Percentiles rank a stretch among this genome's conserved stretches.
Conservation (phyloP, 371 early-diverging fungal species). For the Mortierella sp. region DNA sequence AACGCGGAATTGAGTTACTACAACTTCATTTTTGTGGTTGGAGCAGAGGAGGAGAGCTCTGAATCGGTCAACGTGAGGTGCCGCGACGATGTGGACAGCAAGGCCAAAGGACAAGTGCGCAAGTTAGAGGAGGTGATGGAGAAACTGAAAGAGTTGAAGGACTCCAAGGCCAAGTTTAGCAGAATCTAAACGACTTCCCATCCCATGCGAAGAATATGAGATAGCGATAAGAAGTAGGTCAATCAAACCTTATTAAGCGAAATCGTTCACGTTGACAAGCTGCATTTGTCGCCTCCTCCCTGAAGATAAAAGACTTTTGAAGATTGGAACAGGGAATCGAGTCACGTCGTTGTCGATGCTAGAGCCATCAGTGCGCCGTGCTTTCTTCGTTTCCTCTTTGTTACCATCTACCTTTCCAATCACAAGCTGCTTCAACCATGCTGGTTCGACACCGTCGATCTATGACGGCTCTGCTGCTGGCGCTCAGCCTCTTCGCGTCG, state of each 20-base stretch:
- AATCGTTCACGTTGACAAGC: too few relatives aligned
- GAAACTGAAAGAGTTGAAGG: slow-evolving; percentile 68
- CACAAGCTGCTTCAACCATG: neutral
- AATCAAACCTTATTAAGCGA: too few relatives aligned
- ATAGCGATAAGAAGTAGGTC: too few relatives aligned
- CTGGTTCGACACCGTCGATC: slow-evolving; percentile 15
- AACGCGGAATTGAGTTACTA: slow-evolving; percentile 82
- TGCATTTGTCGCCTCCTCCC: too few relatives aligned
- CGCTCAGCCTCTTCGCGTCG: slow-evolving; percentile 31
- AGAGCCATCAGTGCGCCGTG: neutral
- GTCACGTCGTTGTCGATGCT: neutral
- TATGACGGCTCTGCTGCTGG: slow-evolving; percentile 7
- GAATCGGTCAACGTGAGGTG: slow-evolving; percentile 91
- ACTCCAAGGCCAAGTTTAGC: slow-evolving; percentile 62
- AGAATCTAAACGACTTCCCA: slow-evolving; percentile 62
- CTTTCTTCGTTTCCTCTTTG: neutral
- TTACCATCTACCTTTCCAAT: neutral
- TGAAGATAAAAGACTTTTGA: too few relatives aligned
- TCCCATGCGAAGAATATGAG: too few relatives aligned
- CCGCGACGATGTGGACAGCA: slow-evolving; percentile 83
- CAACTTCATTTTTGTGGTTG: slow-evolving; percentile 92
- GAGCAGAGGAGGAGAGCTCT: slow-evolving; percentile 87
- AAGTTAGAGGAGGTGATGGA: slow-evolving; percentile 65
- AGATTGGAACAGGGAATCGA: slow-evolving; percentile 2
- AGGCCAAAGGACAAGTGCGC: slow-evolving; percentile 77